Conservation (phyloP, 495 filamentous ascomycete species). For the Cetradonia linearis region DNA sequence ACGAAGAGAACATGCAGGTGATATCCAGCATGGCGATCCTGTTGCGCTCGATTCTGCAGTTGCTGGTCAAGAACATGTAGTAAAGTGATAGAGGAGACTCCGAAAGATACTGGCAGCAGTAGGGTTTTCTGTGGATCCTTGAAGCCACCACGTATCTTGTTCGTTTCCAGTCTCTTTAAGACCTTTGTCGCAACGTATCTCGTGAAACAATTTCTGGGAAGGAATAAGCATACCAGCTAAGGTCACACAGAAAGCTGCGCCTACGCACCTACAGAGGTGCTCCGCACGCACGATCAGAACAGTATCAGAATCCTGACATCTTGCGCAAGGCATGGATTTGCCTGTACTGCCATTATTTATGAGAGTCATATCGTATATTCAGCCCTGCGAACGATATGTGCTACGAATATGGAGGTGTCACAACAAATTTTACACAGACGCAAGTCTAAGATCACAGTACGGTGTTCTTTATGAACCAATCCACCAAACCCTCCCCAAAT, state of each 20-base stretch:
- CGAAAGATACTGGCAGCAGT: constrained; percentile 72
- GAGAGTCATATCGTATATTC: not conserved
- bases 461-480: too few species aligned
- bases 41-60: constrained; percentile 46
- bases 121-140: constrained; percentile 41
- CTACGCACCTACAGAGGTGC: constrained; percentile 39
- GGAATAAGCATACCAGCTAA: constrained; percentile 23
- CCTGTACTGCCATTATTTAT: not conserved
- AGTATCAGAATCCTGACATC: constrained; percentile 35
- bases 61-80: constrained; percentile 66
- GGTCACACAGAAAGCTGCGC: constrained; percentile 11
- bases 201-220: constrained; percentile 59
- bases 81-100: constrained; percentile 68
- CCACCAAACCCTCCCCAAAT: too few species aligned
- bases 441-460: too few species aligned
- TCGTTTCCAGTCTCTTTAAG: constrained; percentile 65
- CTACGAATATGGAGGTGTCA: too few species aligned
- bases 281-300: constrained; percentile 35
- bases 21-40: constrained; percentile 50
- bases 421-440: too few species aligned
- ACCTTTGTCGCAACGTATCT: constrained; percentile 66
- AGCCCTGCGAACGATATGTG: not conserved
- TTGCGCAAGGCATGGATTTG: constrained; percentile 18
- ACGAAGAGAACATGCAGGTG: constrained; percentile 58
- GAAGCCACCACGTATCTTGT: constrained; percentile 34